phyloP scores from a whole-genome alignment of 179 eudicot genomes.

The Gypsophila paniculata region DNA sequence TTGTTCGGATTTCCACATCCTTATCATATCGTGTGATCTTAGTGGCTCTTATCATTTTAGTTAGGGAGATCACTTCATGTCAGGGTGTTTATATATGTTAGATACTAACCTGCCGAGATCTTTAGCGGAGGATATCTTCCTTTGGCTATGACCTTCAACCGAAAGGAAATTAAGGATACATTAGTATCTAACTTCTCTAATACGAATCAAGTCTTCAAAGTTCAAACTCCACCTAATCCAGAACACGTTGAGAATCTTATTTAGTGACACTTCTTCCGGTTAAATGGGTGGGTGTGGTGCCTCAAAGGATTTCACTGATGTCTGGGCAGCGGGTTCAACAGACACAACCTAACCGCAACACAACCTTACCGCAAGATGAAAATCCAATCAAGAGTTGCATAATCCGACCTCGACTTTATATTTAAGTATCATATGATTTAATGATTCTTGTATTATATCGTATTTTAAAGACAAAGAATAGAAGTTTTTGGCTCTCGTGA shows the following conservation, averaged over 20 bases:
- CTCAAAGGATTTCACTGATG: background rate
- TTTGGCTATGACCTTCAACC: background rate
- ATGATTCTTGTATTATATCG: background rate
- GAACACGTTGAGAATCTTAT: background rate
- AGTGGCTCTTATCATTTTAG: no score
- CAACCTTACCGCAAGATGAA: background rate
- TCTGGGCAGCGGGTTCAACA: background rate
- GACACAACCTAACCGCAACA: no score
- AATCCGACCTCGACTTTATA: background rate
- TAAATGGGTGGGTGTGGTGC: slow-evolving; percentile 2
- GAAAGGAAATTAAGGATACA: background rate
- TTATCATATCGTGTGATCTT: background rate
- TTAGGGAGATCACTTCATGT: background rate
- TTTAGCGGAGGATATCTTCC: background rate
- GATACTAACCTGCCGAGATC: background rate
- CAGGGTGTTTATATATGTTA: background rate
- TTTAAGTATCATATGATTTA: background rate
- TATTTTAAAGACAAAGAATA: background rate
- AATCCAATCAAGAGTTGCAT: background rate
- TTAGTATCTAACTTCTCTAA: background rate
- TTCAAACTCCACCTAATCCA: background rate
- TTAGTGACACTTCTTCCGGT: background rate
- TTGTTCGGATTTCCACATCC: background rate
- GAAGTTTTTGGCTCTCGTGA: background rate
- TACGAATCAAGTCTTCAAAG: background rate